Percentiles rank a stretch among this genome's conserved stretches.
Evolutionary conservation across 2,329 filamentous ascomycete species (phyloP).

Genomic region (Ascocoryne sarcoides): DNA sequence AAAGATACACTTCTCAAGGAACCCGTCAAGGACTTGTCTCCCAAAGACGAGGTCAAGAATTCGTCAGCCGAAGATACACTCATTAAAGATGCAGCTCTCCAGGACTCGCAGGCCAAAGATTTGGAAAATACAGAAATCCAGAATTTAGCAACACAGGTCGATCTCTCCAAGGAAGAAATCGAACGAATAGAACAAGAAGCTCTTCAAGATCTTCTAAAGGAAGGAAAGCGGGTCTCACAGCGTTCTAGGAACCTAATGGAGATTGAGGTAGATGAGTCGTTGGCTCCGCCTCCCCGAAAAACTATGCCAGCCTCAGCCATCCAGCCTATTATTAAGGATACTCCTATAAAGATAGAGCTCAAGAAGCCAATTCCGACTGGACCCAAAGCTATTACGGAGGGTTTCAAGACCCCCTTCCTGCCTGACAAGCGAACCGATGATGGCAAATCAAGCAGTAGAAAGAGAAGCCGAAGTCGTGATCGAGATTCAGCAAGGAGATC

Average conservation of each 20-base stretch:
- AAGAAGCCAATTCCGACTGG: conserved; percentile 21
- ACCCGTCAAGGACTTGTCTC: not conserved
- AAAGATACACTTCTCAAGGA: too few species aligned
- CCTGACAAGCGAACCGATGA: conserved; percentile 8
- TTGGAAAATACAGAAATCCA: conserved; percentile 2
- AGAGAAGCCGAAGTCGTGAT: conserved; percentile 22
- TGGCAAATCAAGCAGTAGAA: conserved; percentile 10
- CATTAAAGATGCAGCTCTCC: not conserved
- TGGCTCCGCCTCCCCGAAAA: conserved; percentile 29
- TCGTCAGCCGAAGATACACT: not conserved
- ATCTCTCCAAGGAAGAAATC: conserved; percentile 27
- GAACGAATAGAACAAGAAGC: conserved; percentile 29
- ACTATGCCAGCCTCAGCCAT: conserved; percentile 27
- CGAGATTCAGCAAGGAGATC: conserved; percentile 15
- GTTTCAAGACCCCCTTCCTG: conserved; percentile 15
- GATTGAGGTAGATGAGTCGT: conserved; percentile 26
- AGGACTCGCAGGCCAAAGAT: not conserved
- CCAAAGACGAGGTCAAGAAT: too few species aligned
- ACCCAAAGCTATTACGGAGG: conserved; percentile 14
- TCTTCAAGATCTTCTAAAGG: conserved; percentile 27
- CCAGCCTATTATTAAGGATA: conserved; percentile 25
- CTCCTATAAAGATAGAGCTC: conserved; percentile 19
- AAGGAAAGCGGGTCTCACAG: conserved; percentile 24
- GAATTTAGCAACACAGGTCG: conserved; percentile 11
- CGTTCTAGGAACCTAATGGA: conserved; percentile 27